A percentile compares a stretch with the other conserved stretches of the same genome.
Conservation (phyloP, 2,329 filamentous ascomycete species). For the Nothomitra cinnamomea region DNA sequence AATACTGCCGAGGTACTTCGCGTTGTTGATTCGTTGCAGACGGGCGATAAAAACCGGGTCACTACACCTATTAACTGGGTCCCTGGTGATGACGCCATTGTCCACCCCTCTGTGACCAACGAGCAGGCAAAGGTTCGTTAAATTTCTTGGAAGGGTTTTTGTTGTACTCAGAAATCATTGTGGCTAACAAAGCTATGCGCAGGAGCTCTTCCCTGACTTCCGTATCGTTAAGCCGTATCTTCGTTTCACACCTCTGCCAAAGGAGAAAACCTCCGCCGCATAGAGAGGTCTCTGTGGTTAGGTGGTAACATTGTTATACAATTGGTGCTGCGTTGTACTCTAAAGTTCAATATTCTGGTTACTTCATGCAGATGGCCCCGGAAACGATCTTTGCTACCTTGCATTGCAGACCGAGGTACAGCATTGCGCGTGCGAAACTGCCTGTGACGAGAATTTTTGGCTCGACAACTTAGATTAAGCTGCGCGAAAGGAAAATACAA, state of each 20-base stretch:
- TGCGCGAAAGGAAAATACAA: too few relatives aligned
- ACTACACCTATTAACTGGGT: slow-evolving; percentile 47
- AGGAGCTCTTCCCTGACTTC: slow-evolving; percentile 34
- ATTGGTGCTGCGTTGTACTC: too few relatives aligned
- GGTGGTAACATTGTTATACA: not conserved
- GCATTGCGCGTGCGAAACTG: too few relatives aligned
- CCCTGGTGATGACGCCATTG: slow-evolving; percentile 41
- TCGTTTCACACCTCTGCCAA: slow-evolving; percentile 39
- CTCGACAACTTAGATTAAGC: too few relatives aligned
- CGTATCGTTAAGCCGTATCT: slow-evolving; percentile 46
- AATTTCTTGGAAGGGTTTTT: not conserved
- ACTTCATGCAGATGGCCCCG: too few relatives aligned
- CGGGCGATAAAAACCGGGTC: slow-evolving; percentile 40
- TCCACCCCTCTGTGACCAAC: slow-evolving; percentile 40
- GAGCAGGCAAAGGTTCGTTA: slow-evolving; percentile 31
- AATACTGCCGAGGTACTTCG: slow-evolving; percentile 40
- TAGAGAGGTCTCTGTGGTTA: not conserved
- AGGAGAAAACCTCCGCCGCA: slow-evolving; percentile 36
- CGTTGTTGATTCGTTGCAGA: slow-evolving; percentile 40
- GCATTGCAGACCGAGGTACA: too few relatives aligned
- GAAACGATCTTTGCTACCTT: too few relatives aligned
- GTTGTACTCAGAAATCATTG: not conserved
- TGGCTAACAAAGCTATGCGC: not conserved
- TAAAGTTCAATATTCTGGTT: too few relatives aligned
- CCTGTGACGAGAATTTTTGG: too few relatives aligned